Conservation (phyloP, 176 grass and related monocot species). For the Oryza officinalis region DNA sequence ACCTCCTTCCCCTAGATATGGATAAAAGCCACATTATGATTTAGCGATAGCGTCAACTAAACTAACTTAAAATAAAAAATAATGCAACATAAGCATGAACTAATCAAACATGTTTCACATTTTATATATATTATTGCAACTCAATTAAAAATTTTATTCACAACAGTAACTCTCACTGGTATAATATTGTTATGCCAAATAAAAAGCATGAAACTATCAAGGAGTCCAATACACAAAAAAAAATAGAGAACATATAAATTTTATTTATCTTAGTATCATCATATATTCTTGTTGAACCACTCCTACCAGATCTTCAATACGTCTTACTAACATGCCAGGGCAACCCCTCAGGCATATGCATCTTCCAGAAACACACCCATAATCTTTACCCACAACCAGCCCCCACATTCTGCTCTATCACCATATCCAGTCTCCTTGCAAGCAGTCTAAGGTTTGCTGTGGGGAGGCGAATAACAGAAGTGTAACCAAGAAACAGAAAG, state of each 20-base stretch:
- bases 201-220: background rate
- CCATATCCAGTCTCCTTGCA: background rate
- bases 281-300: background rate
- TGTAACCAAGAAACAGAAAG: background rate
- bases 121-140: slow-evolving; percentile 1
- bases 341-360: background rate
- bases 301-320: background rate
- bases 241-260: background rate
- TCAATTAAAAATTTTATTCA: background rate
- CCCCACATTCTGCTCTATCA: background rate
- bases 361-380: background rate
- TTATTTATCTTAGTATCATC: background rate
- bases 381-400: too few species aligned
- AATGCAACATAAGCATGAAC: slow-evolving; percentile 4
- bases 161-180: background rate
- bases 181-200: background rate
- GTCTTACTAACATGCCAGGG: background rate
- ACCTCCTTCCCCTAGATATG: slow-evolving; percentile 40
- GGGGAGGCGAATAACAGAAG: background rate
- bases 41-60: background rate
- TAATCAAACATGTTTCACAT: background rate
- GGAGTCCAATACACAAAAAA: background rate
- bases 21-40: background rate
- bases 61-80: slow-evolving; percentile 9
- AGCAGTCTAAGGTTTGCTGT: background rate